Conservation (phyloP, 1,139 yeast genomes). For the Zhuliangozyma blackwelliae region DNA sequence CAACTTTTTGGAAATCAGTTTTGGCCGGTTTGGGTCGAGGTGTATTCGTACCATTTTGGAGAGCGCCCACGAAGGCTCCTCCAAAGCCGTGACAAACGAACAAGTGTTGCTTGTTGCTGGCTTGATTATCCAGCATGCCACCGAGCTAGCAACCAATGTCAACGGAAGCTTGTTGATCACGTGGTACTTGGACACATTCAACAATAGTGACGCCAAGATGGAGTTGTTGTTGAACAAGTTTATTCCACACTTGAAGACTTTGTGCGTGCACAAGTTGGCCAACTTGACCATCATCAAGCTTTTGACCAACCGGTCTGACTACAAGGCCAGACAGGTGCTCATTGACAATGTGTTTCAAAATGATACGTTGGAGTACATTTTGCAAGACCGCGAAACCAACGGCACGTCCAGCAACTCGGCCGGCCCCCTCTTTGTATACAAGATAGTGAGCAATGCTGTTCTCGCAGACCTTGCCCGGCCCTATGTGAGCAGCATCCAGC, state of each 20-base stretch:
- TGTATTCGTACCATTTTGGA: constrained; percentile 93
- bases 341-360: constrained; percentile 54
- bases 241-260: constrained; percentile 55
- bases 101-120: constrained; percentile 77
- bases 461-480: constrained; percentile 21
- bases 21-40: constrained; percentile 91
- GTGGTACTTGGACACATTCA: constrained; percentile 91
- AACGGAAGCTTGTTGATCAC: constrained; percentile 89
- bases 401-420: constrained; percentile 49
- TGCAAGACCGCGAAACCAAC: constrained; percentile 16
- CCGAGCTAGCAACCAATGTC: constrained; percentile 74
- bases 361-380: constrained; percentile 15
- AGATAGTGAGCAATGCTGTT: constrained; percentile 64
- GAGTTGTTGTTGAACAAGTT: constrained; percentile 48
- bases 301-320: constrained; percentile 64
- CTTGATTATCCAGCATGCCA: constrained; percentile 73
- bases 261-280: constrained; percentile 85
- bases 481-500: constrained; percentile 51
- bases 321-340: constrained; percentile 56
- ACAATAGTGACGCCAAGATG: constrained; percentile 46
- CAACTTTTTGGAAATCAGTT: constrained; percentile 77
- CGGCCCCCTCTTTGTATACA: constrained; percentile 84
- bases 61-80: constrained; percentile 34
- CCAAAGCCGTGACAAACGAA: constrained; percentile 40
- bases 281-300: constrained; percentile 79